phyloP scores from a whole-genome alignment of 306 rosid genomes.

The Calophaca sinica region DNA sequence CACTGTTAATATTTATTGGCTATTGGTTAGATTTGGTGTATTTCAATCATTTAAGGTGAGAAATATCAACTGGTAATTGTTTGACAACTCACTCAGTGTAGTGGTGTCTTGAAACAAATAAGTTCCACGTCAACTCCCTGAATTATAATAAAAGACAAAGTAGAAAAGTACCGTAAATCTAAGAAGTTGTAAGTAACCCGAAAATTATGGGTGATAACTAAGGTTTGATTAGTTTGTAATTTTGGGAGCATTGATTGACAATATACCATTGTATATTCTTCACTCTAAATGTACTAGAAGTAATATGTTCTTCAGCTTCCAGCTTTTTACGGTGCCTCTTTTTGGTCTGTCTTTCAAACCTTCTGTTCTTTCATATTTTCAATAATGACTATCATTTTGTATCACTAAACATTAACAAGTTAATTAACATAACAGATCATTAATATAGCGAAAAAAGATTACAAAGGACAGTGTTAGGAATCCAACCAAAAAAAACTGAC shows the following conservation, averaged over 20 bases:
- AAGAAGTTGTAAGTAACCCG: not conserved
- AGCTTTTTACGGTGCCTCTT: not conserved
- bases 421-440: not conserved
- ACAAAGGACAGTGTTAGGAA: not conserved
- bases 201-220: not conserved
- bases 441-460: not conserved
- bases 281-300: constrained; percentile 7
- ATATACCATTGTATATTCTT: constrained; percentile 9
- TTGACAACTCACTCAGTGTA: not conserved
- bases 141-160: not conserved
- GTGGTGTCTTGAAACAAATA: not conserved
- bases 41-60: not conserved
- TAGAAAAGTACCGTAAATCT: not conserved
- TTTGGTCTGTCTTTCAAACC: not conserved
- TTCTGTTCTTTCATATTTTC: not conserved
- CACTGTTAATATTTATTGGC: not conserved
- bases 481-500: not conserved
- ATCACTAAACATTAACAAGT: not conserved
- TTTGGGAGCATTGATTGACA: not conserved
- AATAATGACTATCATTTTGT: not conserved
- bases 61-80: not conserved
- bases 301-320: not conserved
- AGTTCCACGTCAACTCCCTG: not conserved
- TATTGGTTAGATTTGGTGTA: not conserved
- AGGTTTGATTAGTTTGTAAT: not conserved